Percentiles rank a stretch among this genome's conserved stretches.
These are phyloP conservation scores for Termitomyces sp. DNA, from an alignment of 768 basidiomycete species.

Conservation along the genomic window DNA sequence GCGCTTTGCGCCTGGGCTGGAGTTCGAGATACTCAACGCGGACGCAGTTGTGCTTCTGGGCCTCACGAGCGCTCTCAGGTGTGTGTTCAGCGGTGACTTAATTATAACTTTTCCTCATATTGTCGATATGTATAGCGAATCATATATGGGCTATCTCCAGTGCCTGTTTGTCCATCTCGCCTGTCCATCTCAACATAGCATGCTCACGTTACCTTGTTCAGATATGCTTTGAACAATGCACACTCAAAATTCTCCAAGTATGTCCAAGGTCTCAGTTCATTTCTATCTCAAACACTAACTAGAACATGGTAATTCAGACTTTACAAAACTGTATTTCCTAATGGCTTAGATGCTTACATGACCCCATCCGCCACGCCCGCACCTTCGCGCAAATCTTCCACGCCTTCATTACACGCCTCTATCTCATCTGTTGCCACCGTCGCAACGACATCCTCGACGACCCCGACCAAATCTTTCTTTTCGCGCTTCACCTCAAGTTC, in stretches of 20 bases:
- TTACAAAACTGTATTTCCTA: slow-evolving; percentile 62
- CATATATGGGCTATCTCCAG: slow-evolving; percentile 74
- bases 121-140: slow-evolving; percentile 43
- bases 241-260: slow-evolving; percentile 74
- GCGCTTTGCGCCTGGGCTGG: slow-evolving; percentile 54
- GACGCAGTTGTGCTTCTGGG: slow-evolving; percentile 70
- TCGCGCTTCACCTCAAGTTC: slow-evolving; percentile 27
- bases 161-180: slow-evolving; percentile 48
- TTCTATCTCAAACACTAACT: slow-evolving; percentile 1
- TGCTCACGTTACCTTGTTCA: slow-evolving; percentile 10
- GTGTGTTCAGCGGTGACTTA: slow-evolving; percentile 11
- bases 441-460: slow-evolving; percentile 7
- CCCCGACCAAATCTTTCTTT: slow-evolving; percentile 25
- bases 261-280: slow-evolving; percentile 6
- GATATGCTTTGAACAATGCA: slow-evolving; percentile 53
- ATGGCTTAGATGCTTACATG: slow-evolving; percentile 41
- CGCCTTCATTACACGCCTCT: slow-evolving; percentile 14
- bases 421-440: slow-evolving; percentile 11
- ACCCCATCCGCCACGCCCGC: slow-evolving; percentile 30
- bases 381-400: slow-evolving; percentile 27
- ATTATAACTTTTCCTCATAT: not conserved
- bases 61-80: slow-evolving; percentile 67
- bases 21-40: slow-evolving; percentile 74
- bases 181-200: not conserved
- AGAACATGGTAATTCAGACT: slow-evolving; percentile 31